phyloP scores from a whole-genome alignment of 2,329 filamentous ascomycete species.

The Periconia digitata region DNA sequence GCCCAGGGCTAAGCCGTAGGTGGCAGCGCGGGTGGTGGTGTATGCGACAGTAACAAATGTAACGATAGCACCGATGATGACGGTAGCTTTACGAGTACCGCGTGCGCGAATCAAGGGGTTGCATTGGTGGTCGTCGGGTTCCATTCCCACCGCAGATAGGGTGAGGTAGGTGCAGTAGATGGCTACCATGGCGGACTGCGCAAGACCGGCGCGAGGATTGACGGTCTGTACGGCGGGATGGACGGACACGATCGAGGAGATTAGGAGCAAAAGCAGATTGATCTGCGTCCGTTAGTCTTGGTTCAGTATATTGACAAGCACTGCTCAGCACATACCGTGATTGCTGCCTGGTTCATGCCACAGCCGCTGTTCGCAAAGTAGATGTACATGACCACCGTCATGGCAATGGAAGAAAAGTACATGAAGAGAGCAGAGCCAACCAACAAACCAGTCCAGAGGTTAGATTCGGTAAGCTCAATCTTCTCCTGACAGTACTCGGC shows the following conservation, averaged over 20 bases:
- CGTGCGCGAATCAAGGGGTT: conserved; percentile 87
- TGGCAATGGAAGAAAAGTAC: conserved; percentile 86
- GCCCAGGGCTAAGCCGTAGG: conserved; percentile 78
- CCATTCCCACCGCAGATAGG: conserved; percentile 98
- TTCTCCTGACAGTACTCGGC: conserved; percentile 93
- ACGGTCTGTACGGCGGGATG: conserved; percentile 87
- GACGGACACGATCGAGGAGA: conserved; percentile 80
- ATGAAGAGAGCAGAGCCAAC: conserved; percentile 92
- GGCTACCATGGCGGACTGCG: conserved; percentile 96
- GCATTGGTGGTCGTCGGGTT: conserved; percentile 91
- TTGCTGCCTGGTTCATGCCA: conserved; percentile 94
- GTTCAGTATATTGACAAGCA: not conserved
- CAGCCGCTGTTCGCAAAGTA: conserved; percentile 86
- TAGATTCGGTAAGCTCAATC: conserved; percentile 87
- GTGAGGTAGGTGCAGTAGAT: conserved; percentile 99
- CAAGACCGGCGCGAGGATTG: conserved; percentile 90
- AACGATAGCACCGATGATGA: conserved; percentile 89
- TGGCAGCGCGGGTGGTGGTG: conserved; percentile 94
- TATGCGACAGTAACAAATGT: conserved; percentile 98
- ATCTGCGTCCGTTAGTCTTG: conserved; percentile 48
- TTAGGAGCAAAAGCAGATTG: conserved; percentile 82
- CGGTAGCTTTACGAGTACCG: conserved; percentile 84
- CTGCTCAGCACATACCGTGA: conserved; percentile 60
- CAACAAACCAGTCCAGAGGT: conserved; percentile 79
- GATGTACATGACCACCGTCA: conserved; percentile 96